Percentiles rank a stretch among this genome's conserved stretches.
phyloP scores from a whole-genome alignment of 257 asterid genomes.

The Solanum neorickii region DNA sequence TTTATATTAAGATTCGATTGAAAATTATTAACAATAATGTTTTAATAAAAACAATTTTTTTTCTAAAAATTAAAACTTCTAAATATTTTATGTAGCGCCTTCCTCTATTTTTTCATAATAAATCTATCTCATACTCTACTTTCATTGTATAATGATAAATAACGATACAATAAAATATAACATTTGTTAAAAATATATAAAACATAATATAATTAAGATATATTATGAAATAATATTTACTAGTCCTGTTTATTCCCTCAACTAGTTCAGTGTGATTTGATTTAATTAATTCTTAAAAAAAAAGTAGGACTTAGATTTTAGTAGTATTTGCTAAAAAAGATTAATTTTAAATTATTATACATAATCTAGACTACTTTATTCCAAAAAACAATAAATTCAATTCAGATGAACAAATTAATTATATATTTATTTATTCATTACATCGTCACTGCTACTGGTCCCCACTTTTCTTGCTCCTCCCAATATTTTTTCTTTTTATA shows the following conservation, averaged over 20 bases:
- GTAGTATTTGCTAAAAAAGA: no score
- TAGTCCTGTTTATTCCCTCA: background rate
- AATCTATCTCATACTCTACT: no score
- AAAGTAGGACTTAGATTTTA: background rate
- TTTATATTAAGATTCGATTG: background rate
- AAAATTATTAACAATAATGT: no score
- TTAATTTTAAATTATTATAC: background rate
- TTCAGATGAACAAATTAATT: background rate
- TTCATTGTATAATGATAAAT: no score
- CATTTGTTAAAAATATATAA: no score
- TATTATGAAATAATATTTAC: no score
- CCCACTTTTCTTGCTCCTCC: background rate
- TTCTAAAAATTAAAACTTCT: no score
- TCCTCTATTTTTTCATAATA: no score
- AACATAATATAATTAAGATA: no score
- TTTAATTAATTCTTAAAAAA: background rate
- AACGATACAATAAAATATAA: no score
- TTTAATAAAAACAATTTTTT: no score
- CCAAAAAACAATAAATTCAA: background rate
- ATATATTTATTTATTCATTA: background rate
- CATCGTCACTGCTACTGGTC: background rate
- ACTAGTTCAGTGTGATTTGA: background rate
- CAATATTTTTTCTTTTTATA: background rate
- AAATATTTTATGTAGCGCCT: no score
- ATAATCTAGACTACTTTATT: background rate